Evolutionary conservation across 225 moss, liverwort and hornwort species (phyloP), one percentile per base, ranked within the genome.

Genomic region (Ulota crispa): DNA sequence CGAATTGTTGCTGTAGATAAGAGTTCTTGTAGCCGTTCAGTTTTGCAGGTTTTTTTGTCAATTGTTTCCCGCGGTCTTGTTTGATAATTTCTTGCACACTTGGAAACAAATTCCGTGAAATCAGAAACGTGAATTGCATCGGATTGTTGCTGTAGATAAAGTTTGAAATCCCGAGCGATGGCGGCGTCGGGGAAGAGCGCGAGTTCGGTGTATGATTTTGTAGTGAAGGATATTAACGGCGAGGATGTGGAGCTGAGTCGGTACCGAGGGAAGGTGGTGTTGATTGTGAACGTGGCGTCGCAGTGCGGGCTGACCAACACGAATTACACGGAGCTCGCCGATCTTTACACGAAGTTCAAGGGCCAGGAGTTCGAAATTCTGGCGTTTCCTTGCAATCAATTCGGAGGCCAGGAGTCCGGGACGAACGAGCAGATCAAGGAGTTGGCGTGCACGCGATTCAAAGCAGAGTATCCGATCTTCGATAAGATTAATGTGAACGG

Each of bases 341-440:
- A 87, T 1, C 14, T 97, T 1, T 91, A 97, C 81, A 68, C 21
- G 64, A 73, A 79, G 57, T 89, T 83, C 64, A 92, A 89, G 73
- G 83, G 76, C 2, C 81, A 78, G 54, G 93, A 87, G 23, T 85
- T 97, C 34, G 93, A 97, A 70, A 68, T 97, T 18, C 31, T 97
- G 83, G 96, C 95, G 11, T 97, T 97, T 61, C 96, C 96, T 16
- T 95, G 92, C 87, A 97, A 97, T 31, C 96, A 97, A 61, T 97
- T 97, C 65, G 87, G 90, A 59, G 87, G 88, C 15, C 93, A 95
- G 80, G 96, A 97, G 83, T 88, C 93, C 8, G 96, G 95, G 53
- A 45, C 90, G 31, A 95, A 93, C 70, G 92, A 91, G 79, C 89
- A 97, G 79, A 97, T 97, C 70, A 89, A 93, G 87, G 91, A 93